phyloP scores from a whole-genome alignment of 805 yeast species.

The Maudiozyma barnettii region DNA sequence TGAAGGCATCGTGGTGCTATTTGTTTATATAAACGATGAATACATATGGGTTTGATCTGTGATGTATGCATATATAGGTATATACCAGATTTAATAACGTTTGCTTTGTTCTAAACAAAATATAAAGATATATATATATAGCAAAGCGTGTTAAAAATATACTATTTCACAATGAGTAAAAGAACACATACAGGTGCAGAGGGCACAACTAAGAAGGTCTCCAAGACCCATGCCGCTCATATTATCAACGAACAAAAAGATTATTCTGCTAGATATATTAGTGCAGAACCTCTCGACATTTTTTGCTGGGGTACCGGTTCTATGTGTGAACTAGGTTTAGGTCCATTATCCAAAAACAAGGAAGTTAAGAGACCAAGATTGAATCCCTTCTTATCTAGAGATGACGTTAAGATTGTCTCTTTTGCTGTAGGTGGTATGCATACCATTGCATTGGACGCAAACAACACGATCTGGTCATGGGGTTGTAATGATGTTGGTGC shows the following conservation, averaged over 20 bases:
- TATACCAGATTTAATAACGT: too few relatives aligned
- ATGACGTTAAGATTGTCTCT: slow-evolving; percentile 65
- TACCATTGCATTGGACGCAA: slow-evolving; percentile 66
- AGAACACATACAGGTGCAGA: slow-evolving; percentile 11
- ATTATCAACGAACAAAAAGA: slow-evolving; percentile 28
- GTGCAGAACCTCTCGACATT: slow-evolving; percentile 48
- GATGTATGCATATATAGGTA: too few relatives aligned
- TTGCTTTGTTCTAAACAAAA: too few relatives aligned
- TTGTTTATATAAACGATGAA: too few relatives aligned
- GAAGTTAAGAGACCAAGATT: slow-evolving; percentile 94
- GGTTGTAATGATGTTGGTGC: slow-evolving; percentile 92
- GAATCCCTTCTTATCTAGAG: slow-evolving; percentile 61
- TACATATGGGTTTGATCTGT: too few relatives aligned
- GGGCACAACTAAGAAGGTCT: slow-evolving; percentile 7
- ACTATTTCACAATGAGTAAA: slow-evolving; percentile 13
- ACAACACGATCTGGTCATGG: slow-evolving; percentile 92
- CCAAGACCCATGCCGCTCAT: slow-evolving; percentile 16
- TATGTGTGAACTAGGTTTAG: slow-evolving; percentile 96
- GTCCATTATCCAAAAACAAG: slow-evolving; percentile 83
- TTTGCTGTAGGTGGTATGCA: slow-evolving; percentile 97
- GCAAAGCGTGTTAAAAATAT: not conserved
- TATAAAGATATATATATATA: too few relatives aligned
- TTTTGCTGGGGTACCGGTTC: slow-evolving; percentile 96
- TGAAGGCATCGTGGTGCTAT: too few relatives aligned
- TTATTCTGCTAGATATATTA: slow-evolving; percentile 26